These are phyloP conservation scores for Ustilago hordei DNA, from an alignment of 1,284 basidiomycete species.

Conservation along the genomic window DNA sequence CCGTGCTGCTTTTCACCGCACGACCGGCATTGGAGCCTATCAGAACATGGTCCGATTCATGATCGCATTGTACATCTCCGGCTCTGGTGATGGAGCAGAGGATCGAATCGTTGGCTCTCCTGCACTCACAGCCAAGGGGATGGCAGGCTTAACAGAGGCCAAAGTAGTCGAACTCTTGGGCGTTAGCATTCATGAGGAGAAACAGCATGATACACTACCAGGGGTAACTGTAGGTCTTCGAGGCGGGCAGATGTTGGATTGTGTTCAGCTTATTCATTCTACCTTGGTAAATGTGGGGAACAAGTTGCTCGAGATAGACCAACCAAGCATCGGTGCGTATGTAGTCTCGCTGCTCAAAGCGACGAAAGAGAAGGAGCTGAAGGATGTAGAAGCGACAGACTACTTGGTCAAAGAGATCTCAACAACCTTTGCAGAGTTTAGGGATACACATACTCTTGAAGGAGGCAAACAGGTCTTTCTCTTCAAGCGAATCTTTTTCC, in stretches of 20 bases:
- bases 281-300: constrained; percentile 81
- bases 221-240: constrained; percentile 79
- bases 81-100: constrained; percentile 17
- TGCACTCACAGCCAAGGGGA: constrained; percentile 38
- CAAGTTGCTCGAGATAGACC: constrained; percentile 75
- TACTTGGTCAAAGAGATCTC: constrained; percentile 11
- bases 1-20: constrained; percentile 54
- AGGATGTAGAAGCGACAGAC: constrained; percentile 44
- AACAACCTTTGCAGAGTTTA: constrained; percentile 55
- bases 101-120: constrained; percentile 20
- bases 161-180: constrained; percentile 53
- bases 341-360: constrained; percentile 77
- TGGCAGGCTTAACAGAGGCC: constrained; percentile 32
- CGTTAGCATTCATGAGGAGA: constrained; percentile 73
- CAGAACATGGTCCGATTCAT: constrained; percentile 60
- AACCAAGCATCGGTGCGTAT: constrained; percentile 80
- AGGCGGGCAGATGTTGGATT: constrained; percentile 79
- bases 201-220: constrained; percentile 77
- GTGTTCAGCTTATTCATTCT: constrained; percentile 77
- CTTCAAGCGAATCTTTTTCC: constrained; percentile 88
- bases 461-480: constrained; percentile 74
- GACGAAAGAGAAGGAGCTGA: constrained; percentile 70
- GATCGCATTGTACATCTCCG: constrained; percentile 57
- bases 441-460: constrained; percentile 42
- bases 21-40: constrained; percentile 56